Conservation (phyloP, 768 basidiomycete species). For the Tulasnella calospora region DNA sequence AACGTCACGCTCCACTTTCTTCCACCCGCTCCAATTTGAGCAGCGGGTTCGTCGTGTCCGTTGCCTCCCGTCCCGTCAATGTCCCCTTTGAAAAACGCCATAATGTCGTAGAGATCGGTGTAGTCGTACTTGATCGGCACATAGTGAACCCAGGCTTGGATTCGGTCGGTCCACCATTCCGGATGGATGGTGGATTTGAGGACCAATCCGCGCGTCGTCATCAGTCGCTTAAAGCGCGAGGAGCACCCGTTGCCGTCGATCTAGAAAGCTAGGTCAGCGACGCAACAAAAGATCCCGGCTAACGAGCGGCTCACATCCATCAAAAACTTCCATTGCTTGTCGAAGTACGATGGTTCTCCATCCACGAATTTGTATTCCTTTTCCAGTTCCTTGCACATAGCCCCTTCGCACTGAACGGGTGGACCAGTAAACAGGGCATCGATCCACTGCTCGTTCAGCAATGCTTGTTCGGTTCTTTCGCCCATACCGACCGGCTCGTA, state of each 20-base stretch:
- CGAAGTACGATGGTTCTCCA: constrained; percentile 24
- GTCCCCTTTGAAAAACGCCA: constrained; percentile 68
- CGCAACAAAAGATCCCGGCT: too few relatives aligned
- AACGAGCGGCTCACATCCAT: constrained; percentile 34
- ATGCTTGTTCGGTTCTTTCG: constrained; percentile 6
- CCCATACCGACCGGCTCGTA: constrained; percentile 18
- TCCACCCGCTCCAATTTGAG: constrained; percentile 53
- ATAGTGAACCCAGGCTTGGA: constrained; percentile 70
- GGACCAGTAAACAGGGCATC: constrained; percentile 35
- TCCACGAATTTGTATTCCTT: constrained; percentile 30
- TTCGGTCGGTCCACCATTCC: constrained; percentile 56
- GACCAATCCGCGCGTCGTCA: constrained; percentile 35
- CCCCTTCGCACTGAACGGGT: constrained; percentile 34
- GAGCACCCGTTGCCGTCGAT: constrained; percentile 39
- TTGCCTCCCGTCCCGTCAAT: constrained; percentile 55
- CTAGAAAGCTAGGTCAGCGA: background rate
- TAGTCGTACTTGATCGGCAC: constrained; percentile 60
- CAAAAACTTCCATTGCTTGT: constrained; percentile 32
- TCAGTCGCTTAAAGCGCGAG: constrained; percentile 37
- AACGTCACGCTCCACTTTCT: constrained; percentile 52
- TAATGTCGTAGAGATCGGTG: constrained; percentile 62
- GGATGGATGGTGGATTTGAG: constrained; percentile 43
- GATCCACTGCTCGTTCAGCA: constrained; percentile 33
- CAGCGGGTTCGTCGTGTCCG: constrained; percentile 55
- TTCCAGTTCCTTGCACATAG: constrained; percentile 29